Evolutionary conservation across 108 stramenopile genomes (phyloP), one percentile per base, ranked within the genome.

Genomic region (Discostella pseudostelligera): DNA sequence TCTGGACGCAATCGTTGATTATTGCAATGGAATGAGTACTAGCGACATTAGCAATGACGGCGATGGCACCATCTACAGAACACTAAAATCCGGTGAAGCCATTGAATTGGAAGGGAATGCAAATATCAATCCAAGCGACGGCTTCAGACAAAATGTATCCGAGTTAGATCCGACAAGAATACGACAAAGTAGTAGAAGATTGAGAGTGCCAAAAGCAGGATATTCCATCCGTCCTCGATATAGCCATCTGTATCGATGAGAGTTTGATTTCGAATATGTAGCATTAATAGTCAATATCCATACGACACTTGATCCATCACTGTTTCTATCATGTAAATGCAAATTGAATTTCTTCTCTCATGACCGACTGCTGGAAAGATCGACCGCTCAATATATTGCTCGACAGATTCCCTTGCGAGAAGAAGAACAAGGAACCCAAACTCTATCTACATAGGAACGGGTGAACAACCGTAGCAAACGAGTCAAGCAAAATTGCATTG

Each of bases 211-310:
- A 0, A 63, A 26, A 28, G 57, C 55, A 0, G 74, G 74, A 19
- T 29, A 47, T 20, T 67, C 74, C 21, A 40, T 75, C 43, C 21
- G 74, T 21, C 74, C 74, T 24, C 28, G 36, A 17, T 75, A 75
- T 48, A 60, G 74, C n/a, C 66, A 75, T 62, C 44, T 75, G 36
- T 75, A 75, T 43, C 26, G 70, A 71, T 71, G 59, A 62, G 32
- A 32, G 32, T 32, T 3, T 32, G 32, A 32, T n/a, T n/a, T n/a
- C n/a, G n/a, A n/a, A n/a, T n/a, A n/a, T n/a, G n/a, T n/a, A n/a
- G n/a, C n/a, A n/a, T n/a, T n/a, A n/a, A n/a, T n/a, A n/a, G n/a
- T n/a, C n/a, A n/a, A n/a, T n/a, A n/a, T n/a, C n/a, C n/a, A n/a
- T n/a, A n/a, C n/a, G n/a, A n/a, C n/a, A n/a, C n/a, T n/a, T n/a